Base-by-base conservation (phyloP, 140 eudicot genomes). In the Oenanthe javanica region DNA sequence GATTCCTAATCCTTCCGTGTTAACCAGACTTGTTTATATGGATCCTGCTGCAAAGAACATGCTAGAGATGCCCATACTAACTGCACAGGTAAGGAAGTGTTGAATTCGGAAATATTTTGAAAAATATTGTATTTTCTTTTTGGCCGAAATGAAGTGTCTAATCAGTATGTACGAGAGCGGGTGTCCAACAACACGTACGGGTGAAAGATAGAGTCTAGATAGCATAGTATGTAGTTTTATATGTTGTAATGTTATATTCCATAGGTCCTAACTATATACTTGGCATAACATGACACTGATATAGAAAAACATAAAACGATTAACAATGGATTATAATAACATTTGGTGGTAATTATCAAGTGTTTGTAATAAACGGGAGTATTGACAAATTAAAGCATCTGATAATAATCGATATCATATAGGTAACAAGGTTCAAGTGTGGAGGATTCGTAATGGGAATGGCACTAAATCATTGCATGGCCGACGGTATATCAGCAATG, bases 401-500 rank as follows among this genome's bases (percentile, higher is more conserved):
- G 61, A n/a, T 16, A 6, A 55, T 55, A 59, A 59, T 57, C 6
- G 64, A 59, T 59, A 6, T 59, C 11, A 7, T 59, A 1, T n/a
- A 61, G 69, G 69, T 61, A 2, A 61, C 69, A n/a, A 79, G 64
- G 64, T 79, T 79, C 63, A 79, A 64, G 21, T 79, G 82, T 50
- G 82, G 76, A 79, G 82, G 82, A 63, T 79, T 79, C 64, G 82
- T 79, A 6, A 15, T 79, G 75, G 82, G 82, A 66, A 64, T 79
- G 82, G 38, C 46, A 14, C 50, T 79, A 0, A 79, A 66, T 45
- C 82, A 63, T 15, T 63, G 75, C 18, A 79, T 79, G 82, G 49
- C 64, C 2, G 75, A 79, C 12, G 82, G 75, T 1, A 64, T 66
- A 64, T 64, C 63, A 45, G 82, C 63, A 66, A 79, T 79, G 82